Evolutionary conservation across 1,284 basidiomycete species (phyloP), one percentile per base, ranked within the genome.

Genomic region (Trametes versicolor): DNA sequence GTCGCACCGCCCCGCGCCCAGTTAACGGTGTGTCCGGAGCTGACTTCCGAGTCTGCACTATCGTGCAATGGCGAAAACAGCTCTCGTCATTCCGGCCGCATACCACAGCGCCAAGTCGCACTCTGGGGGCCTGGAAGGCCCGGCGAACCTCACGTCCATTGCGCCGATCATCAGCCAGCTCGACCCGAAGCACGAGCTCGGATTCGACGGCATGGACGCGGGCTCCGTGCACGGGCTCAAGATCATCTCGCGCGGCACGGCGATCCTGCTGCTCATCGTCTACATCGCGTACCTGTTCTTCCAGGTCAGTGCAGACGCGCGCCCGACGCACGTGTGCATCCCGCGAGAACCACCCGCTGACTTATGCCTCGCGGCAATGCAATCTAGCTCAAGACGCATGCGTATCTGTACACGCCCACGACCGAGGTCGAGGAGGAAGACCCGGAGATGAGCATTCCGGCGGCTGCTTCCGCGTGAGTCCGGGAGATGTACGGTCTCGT

Each of bases 31-130:
- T 10, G 23, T 15, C 51, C 61, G 62, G 58, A 64, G 62, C 58
- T 60, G 49, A 69, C 60, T 9, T 19, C 48, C n/a, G 34, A 23
- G 10, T n/a, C n/a, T n/a, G n/a, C n/a, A n/a, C 34, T 60, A 9
- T 45, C 36, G 36, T 54, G 52, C 58, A 58, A 37, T 41, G 37
- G 34, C 25, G 39, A 15, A 58, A 52, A 53, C 61, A 92, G 90
- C 95, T 32, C 85, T 98, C 47, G 91, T 96, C 67, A 91, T 98
- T 63, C 95, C 95, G n/a, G 95, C 95, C 36, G 95, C 95, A 0
- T 97, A 95, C 74, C 85, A 90, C 73, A 85, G 83, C 68, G 82
- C 88, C 12, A 75, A 79, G 58, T 65, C 66, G 12, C 72, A 72
- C 51, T 47, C 55, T 3, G 69, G 66, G 17, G 70, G 68, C 34